Conservation (phyloP, 768 basidiomycete species). For the Clitopilus passeckerianus region DNA sequence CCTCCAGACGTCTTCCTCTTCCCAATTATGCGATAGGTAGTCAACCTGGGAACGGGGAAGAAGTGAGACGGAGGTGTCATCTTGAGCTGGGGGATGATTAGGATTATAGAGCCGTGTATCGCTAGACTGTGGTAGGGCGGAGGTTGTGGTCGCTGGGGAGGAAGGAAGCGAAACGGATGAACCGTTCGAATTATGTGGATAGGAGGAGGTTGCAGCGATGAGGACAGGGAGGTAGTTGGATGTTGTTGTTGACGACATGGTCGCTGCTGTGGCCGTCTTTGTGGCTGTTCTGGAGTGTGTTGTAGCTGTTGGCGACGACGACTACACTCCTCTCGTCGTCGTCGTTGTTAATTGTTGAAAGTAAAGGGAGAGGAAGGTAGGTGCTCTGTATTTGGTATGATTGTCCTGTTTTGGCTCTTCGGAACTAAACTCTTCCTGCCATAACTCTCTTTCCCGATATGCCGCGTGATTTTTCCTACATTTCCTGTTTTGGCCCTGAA, state of each 20-base stretch:
- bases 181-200: neutral
- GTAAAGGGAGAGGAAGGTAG: neutral
- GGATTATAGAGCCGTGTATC: neutral
- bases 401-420: neutral
- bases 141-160: neutral
- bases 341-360: neutral
- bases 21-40: slow-evolving; percentile 97
- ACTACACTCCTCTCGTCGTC: neutral
- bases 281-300: neutral
- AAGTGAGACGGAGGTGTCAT: slow-evolving; percentile 79
- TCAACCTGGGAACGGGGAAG: slow-evolving; percentile 92
- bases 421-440: neutral
- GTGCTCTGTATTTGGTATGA: neutral
- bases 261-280: neutral
- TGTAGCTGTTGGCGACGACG: neutral
- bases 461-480: neutral
- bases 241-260: neutral
- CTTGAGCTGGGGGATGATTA: slow-evolving; percentile 30
- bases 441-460: neutral
- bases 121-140: neutral
- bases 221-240: neutral
- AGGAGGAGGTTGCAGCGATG: neutral
- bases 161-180: neutral
- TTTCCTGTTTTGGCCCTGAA: neutral
- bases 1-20: slow-evolving; percentile 97